Evolutionary conservation across 139 green algal species (phyloP).

Genomic region (Tetradesmus obliquus): DNA sequence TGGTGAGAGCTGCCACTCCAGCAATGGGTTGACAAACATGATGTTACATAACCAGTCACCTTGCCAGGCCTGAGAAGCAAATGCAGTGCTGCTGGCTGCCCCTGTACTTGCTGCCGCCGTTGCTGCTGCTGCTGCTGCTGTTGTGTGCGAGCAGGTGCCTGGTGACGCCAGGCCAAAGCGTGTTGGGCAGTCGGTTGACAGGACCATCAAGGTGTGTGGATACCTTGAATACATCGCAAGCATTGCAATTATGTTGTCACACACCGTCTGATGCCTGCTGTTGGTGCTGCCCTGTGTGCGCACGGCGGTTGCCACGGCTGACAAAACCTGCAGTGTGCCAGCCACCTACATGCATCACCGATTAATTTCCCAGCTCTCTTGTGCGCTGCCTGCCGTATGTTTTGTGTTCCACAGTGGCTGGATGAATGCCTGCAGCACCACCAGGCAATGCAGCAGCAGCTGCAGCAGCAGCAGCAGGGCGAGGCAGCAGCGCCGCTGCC

Average conservation of each 20-base stretch:
- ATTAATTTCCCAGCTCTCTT: not conserved
- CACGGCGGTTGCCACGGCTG: too few relatives aligned
- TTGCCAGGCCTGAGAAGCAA: too few relatives aligned
- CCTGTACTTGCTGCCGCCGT: not conserved
- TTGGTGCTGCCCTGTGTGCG: too few relatives aligned
- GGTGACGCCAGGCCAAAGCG: conserved; percentile 41
- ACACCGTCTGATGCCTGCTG: too few relatives aligned
- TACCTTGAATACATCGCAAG: not conserved
- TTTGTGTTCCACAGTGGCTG: conserved; percentile 60
- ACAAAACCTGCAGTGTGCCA: too few relatives aligned
- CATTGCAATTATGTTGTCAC: too few relatives aligned
- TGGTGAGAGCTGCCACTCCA: too few relatives aligned
- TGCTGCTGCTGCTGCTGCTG: conserved; percentile 11
- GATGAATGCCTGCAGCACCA: conserved; percentile 57
- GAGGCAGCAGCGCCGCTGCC: not conserved
- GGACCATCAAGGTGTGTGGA: conserved; percentile 29
- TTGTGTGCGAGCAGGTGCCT: conserved; percentile 25
- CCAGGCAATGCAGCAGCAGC: conserved; percentile 19
- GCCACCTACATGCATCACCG: too few relatives aligned
- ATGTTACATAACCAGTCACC: too few relatives aligned
- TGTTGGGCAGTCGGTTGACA: conserved; percentile 39
- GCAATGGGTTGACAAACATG: too few relatives aligned
- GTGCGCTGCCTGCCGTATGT: not conserved
- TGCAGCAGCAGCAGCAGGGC: not conserved
- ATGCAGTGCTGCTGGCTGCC: not conserved